These are phyloP conservation scores for Pseudoscleropodium purum DNA, from an alignment of 225 moss, liverwort and hornwort species.

Conservation along the genomic window DNA sequence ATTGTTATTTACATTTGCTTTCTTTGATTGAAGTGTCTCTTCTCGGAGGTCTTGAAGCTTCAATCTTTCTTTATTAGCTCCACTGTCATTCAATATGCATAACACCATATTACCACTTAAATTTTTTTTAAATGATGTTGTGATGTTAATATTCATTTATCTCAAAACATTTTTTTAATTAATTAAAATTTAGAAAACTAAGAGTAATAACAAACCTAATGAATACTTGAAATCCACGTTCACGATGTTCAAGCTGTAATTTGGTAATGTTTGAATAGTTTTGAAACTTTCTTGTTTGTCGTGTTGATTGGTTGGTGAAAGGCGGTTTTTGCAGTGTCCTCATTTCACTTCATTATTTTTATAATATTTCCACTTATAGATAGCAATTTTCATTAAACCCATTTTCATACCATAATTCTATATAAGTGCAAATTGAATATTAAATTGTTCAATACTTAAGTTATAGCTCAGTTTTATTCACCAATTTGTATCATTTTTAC, in stretches of 20 bases:
- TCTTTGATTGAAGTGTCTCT: background rate
- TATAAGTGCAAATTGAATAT: background rate
- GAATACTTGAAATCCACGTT: constrained; percentile 24
- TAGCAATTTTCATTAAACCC: background rate
- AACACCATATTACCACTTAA: background rate
- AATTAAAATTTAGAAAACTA: background rate
- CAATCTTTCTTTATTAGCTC: constrained; percentile 17
- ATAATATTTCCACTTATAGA: background rate
- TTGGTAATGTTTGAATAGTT: background rate
- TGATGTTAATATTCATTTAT: background rate
- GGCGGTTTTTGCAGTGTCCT: background rate
- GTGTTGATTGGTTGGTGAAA: background rate
- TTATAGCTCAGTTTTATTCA: background rate
- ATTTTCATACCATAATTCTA: background rate
- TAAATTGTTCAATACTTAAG: background rate
- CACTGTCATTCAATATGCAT: background rate
- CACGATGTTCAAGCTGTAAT: background rate
- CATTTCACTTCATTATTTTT: background rate
- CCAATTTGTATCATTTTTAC: background rate
- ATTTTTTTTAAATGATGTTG: background rate
- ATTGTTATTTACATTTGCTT: background rate
- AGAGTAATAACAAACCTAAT: background rate
- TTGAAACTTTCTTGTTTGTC: background rate
- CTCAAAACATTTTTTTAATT: background rate
- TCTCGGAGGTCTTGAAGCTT: background rate